Evolutionary conservation across 805 yeast species (phyloP), one percentile per base, ranked within the genome.

Genomic region (Lachancea sp.): DNA sequence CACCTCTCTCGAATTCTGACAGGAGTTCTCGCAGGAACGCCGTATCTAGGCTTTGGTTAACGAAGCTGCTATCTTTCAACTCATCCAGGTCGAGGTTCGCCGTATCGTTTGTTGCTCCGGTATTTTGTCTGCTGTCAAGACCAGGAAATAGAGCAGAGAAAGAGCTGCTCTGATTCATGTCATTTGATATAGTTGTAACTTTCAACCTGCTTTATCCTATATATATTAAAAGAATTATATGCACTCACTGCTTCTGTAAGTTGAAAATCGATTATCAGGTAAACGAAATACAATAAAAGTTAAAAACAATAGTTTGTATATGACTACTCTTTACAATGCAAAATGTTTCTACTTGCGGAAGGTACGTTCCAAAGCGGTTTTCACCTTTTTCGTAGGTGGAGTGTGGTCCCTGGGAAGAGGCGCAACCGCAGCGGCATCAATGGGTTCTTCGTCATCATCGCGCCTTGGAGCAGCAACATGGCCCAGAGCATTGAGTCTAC

Each of bases 401-500:
- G 20, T 29, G 15, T 17, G 26, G 28, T 39, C 37, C 11, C 11
- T 16, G 8, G 13, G 20, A 5, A 24, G 37, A 7, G 28, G 15
- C 5, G 19, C 13, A 5, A 20, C 18, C 4, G 21, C 23, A 13
- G 36, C 32, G 6, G 34, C 29, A 21, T 19, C 29, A 19, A 39
- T 15, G 5, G 33, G 11, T 18, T 67, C 80, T 41, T 75, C 80
- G 50, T 74, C 77, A 36, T 68, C 70, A 12, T 63, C 65, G 36
- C 64, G 57, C 43, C 73, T 65, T 21, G 65, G 60, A 3, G 64
- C 67, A 6, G 62, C 52, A 17, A 60, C 55, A 34, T 61, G 58
- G 2, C 81, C 80, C 45, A 76, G 60, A 0, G 81, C 81, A 4
- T 75, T 73, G 41, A 83, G 58, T 43, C 89, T 69, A 51, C 89